Percentiles rank a stretch among this genome's conserved stretches.
Evolutionary conservation across 2,329 filamentous ascomycete genomes (phyloP).

Genomic region (Podosphaera aphanis): DNA sequence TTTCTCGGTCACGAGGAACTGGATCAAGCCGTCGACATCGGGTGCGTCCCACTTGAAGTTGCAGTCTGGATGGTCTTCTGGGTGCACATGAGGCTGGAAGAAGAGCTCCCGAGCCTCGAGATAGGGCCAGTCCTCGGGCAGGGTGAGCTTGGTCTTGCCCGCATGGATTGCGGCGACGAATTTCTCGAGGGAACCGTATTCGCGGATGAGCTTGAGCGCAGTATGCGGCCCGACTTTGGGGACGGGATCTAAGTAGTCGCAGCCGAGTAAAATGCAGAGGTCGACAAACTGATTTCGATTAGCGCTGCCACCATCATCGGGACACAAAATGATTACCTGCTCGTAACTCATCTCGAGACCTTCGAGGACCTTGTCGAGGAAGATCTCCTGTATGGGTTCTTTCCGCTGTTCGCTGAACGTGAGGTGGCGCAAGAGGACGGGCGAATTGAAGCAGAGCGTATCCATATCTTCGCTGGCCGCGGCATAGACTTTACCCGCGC

Average conservation of each 20-base stretch:
- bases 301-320: background rate
- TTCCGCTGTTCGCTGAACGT: constrained; percentile 96
- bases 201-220: constrained; percentile 79
- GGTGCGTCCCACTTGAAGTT: constrained; percentile 97
- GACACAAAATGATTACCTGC: constrained; percentile 32
- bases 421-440: constrained; percentile 73
- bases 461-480: constrained; percentile 98
- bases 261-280: constrained; percentile 88
- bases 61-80: constrained; percentile 63
- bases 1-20: constrained; percentile 82
- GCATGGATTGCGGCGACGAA: constrained; percentile 62
- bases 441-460: constrained; percentile 82
- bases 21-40: constrained; percentile 69
- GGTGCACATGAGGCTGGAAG: constrained; percentile 68
- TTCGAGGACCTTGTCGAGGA: constrained; percentile 64
- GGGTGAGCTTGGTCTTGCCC: constrained; percentile 53
- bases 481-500: constrained; percentile 85
- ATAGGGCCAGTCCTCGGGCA: constrained; percentile 96
- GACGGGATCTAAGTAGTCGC: constrained; percentile 91
- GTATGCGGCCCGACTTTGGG: constrained; percentile 85
- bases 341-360: constrained; percentile 70
- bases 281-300: constrained; percentile 55
- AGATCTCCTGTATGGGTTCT: constrained; percentile 90
- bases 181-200: constrained; percentile 69
- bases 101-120: constrained; percentile 80